Evolutionary conservation across 768 basidiomycete species (phyloP).

Genomic region (Leccinum broughii): DNA sequence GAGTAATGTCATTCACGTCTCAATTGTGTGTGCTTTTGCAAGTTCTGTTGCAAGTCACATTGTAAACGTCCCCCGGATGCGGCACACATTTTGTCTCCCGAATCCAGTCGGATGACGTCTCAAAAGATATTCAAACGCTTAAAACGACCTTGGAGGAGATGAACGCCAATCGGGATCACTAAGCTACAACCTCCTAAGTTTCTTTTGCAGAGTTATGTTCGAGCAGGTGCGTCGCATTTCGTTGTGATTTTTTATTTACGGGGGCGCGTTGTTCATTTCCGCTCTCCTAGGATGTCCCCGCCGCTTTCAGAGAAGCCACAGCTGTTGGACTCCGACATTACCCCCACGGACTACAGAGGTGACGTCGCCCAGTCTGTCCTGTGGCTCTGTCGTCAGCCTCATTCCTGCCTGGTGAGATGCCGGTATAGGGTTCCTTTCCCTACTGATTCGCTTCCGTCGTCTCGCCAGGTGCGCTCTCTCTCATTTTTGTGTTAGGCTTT

Average conservation of each 20-base stretch:
- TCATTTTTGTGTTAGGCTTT: too few species aligned
- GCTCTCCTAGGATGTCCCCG: slow-evolving; percentile 24
- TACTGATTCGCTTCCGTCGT: too few species aligned
- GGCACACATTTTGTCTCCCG: slow-evolving; percentile 14
- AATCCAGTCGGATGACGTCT: slow-evolving; percentile 24
- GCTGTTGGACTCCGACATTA: slow-evolving; percentile 38
- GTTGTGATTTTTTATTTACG: not conserved
- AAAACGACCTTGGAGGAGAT: slow-evolving; percentile 40
- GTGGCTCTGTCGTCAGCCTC: too few species aligned
- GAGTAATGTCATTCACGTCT: slow-evolving; percentile 46
- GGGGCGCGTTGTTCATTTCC: not conserved
- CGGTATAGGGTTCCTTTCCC: too few species aligned
- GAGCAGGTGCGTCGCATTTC: slow-evolving; percentile 37
- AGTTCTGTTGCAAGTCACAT: slow-evolving; percentile 32
- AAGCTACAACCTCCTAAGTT: slow-evolving; percentile 49
- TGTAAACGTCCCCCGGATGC: slow-evolving; percentile 2
- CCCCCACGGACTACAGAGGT: slow-evolving; percentile 34
- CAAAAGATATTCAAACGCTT: slow-evolving; percentile 36
- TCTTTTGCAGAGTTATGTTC: slow-evolving; percentile 41
- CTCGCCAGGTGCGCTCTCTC: too few species aligned
- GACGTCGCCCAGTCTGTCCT: slow-evolving; percentile 23
- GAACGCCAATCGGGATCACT: slow-evolving; percentile 37
- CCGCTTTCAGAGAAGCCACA: slow-evolving; percentile 43
- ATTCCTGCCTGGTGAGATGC: too few species aligned
- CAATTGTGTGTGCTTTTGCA: slow-evolving; percentile 44